Conservation (phyloP, 2,329 filamentous ascomycete genomes). For the Colletotrichum trifolii region DNA sequence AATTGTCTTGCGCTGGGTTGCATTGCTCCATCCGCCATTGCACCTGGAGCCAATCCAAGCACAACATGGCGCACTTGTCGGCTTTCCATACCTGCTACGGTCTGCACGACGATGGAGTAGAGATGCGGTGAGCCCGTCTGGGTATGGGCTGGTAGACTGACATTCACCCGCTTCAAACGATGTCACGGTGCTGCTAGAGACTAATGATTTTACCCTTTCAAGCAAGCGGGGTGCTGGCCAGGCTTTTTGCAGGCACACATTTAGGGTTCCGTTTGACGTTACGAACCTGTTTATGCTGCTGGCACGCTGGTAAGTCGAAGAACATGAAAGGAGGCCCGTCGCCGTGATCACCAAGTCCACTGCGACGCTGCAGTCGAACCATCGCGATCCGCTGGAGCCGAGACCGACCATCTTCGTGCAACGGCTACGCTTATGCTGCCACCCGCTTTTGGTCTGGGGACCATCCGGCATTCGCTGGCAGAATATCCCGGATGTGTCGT, state of each 20-base stretch:
- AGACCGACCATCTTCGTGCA: slow-evolving; percentile 17
- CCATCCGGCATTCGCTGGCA: slow-evolving; percentile 1
- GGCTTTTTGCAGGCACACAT: slow-evolving; percentile 9
- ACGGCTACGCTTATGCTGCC: not conserved
- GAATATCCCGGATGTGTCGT: not conserved
- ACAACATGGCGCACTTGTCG: slow-evolving; percentile 18
- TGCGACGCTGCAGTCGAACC: slow-evolving; percentile 24
- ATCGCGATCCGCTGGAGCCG: slow-evolving; percentile 18
- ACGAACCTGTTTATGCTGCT: slow-evolving; percentile 6
- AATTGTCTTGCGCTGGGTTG: slow-evolving; percentile 9
- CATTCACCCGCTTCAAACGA: not conserved
- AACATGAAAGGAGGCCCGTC: slow-evolving; percentile 21
- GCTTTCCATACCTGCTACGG: slow-evolving; percentile 26
- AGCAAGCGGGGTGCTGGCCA: slow-evolving; percentile 4
- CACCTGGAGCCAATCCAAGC: slow-evolving; percentile 27
- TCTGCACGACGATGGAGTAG: slow-evolving; percentile 33
- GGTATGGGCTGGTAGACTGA: slow-evolving; percentile 9
- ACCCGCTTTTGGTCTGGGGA: slow-evolving; percentile 6
- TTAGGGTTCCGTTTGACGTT: slow-evolving; percentile 5
- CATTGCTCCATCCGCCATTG: slow-evolving; percentile 6
- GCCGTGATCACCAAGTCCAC: slow-evolving; percentile 24
- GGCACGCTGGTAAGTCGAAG: not conserved
- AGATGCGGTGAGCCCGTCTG: slow-evolving; percentile 31
- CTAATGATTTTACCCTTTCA: slow-evolving; percentile 6
- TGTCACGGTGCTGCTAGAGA: not conserved